A percentile compares a stretch with the other conserved stretches of the same genome.
These are phyloP conservation scores for Monosporascus cannonballus DNA, from an alignment of 2,329 filamentous ascomycete species.

Conservation along the genomic window DNA sequence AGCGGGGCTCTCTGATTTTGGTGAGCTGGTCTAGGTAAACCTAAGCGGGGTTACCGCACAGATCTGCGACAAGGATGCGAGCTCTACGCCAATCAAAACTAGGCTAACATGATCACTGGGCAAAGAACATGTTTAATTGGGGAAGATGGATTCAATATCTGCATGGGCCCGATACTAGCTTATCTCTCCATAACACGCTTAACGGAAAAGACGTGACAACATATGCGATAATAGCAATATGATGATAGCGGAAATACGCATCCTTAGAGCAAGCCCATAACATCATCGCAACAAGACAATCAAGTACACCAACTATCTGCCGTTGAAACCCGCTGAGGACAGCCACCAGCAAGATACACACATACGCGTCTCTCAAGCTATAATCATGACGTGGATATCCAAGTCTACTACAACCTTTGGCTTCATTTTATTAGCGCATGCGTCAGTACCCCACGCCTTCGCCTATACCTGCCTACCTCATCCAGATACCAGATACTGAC, in stretches of 20 bases:
- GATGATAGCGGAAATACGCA: no score
- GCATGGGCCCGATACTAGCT: background rate
- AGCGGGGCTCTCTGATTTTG: background rate
- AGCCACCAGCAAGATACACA: background rate
- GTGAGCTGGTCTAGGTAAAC: background rate
- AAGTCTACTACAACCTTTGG: conserved; percentile 67
- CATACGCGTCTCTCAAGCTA: conserved; percentile 3
- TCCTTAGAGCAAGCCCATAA: no score
- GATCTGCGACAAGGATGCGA: background rate
- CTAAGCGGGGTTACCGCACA: background rate
- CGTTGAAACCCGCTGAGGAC: no score
- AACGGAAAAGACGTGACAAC: no score
- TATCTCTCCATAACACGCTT: no score
- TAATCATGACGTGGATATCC: conserved; percentile 64
- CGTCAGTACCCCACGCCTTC: conserved; percentile 52
- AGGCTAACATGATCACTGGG: background rate
- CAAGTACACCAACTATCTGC: no score
- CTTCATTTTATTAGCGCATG: conserved; percentile 73
- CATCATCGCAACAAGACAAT: no score
- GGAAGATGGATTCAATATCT: background rate
- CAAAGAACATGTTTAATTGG: background rate
- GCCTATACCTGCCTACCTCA: background rate
- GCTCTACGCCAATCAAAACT: background rate
- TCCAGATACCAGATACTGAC: conserved; percentile 6
- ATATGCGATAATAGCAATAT: no score